Conservation (phyloP, 2,329 filamentous ascomycete species). For the Pestalotiopsis sp. region DNA sequence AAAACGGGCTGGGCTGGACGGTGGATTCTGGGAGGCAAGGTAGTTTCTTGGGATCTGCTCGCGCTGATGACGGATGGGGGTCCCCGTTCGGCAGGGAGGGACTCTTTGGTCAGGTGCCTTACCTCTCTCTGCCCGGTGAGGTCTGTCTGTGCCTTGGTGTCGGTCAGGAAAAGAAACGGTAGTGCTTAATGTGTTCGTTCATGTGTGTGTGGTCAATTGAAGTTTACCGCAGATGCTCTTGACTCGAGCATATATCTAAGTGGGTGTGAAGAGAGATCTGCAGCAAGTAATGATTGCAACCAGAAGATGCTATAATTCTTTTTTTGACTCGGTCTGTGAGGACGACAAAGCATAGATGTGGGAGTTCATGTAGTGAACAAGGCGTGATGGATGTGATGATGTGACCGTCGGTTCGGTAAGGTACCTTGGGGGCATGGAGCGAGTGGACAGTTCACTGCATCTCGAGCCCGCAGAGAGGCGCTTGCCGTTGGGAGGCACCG, state of each 20-base stretch:
- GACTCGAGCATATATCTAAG: not conserved
- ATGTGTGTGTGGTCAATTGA: not conserved
- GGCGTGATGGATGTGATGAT: not conserved
- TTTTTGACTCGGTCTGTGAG: not conserved
- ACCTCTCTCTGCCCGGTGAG: not conserved
- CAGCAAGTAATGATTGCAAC: not conserved
- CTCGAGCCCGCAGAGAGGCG: not conserved
- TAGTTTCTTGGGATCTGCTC: not conserved
- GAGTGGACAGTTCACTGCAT: not conserved
- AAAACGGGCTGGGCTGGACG: not conserved
- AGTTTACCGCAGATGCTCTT: not conserved
- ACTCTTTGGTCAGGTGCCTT: not conserved
- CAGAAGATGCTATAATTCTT: not conserved
- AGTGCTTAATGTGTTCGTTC: not conserved
- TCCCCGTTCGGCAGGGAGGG: not conserved
- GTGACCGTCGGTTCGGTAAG: not conserved
- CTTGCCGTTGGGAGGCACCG: not conserved
- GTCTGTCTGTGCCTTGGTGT: not conserved
- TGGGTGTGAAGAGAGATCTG: not conserved
- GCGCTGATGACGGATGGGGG: not conserved
- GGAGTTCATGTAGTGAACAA: not conserved
- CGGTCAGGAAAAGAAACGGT: not conserved
- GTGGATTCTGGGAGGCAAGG: not conserved
- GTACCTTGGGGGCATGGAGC: not conserved
- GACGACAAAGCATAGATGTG: not conserved